Conservation (phyloP, 2,329 filamentous ascomycete species). For the Hypomyces rosellus region DNA sequence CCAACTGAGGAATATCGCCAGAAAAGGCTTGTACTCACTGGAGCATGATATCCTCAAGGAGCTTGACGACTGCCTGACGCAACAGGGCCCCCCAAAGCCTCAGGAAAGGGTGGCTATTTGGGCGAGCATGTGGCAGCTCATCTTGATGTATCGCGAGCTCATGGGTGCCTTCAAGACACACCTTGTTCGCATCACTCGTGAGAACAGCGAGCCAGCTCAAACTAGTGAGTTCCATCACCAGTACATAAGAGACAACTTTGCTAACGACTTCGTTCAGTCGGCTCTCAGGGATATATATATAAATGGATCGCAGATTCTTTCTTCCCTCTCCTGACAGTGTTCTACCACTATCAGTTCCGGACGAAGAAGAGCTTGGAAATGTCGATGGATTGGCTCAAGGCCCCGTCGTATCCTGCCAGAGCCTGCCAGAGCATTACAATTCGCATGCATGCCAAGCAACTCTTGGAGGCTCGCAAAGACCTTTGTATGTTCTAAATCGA, state of each 20-base stretch:
- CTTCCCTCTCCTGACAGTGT: constrained; percentile 32
- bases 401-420: constrained; percentile 19
- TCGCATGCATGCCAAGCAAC: constrained; percentile 22
- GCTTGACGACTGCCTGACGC: constrained; percentile 33
- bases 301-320: constrained; percentile 26
- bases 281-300: constrained; percentile 16
- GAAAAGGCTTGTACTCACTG: constrained; percentile 28
- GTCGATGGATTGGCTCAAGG: constrained; percentile 32
- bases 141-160: constrained; percentile 43
- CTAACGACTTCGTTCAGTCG: constrained; percentile 10
- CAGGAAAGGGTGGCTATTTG: constrained; percentile 40
- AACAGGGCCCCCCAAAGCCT: constrained; percentile 31
- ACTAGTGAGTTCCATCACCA: constrained; percentile 10
- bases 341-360: constrained; percentile 36
- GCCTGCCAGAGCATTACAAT: constrained; percentile 24
- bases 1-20: constrained; percentile 34
- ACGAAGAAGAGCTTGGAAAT: constrained; percentile 35
- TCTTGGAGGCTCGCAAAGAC: constrained; percentile 28
- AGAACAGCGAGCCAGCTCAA: constrained; percentile 17
- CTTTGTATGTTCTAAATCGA: constrained; percentile 27
- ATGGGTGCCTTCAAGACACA: constrained; percentile 25
- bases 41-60: constrained; percentile 35
- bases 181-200: constrained; percentile 19
- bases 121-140: constrained; percentile 44
- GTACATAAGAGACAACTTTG: too few relatives aligned